These are phyloP conservation scores for Vitis rupestris DNA, from an alignment of 164 flowering plant species.

Conservation along the genomic window DNA sequence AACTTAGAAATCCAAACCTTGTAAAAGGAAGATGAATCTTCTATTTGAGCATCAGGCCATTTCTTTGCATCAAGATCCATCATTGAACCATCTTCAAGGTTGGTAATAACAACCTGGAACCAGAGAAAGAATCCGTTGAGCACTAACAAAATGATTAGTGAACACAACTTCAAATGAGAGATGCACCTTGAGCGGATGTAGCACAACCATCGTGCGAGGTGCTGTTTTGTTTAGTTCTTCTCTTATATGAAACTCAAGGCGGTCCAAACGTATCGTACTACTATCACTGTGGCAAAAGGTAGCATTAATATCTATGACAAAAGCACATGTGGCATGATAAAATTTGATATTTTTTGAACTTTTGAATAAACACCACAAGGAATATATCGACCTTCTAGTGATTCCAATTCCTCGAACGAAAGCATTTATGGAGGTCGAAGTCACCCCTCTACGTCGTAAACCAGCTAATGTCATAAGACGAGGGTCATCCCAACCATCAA, in stretches of 20 bases:
- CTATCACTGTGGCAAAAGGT: slow-evolving; percentile 60
- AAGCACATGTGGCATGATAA: not conserved
- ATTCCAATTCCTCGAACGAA: slow-evolving; percentile 95
- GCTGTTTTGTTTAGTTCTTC: slow-evolving; percentile 92
- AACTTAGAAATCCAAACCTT: slow-evolving; percentile 44
- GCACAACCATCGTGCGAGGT: slow-evolving; percentile 85
- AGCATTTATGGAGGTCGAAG: slow-evolving; percentile 79
- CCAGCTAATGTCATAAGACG: slow-evolving; percentile 98
- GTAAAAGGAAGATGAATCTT: slow-evolving; percentile 70
- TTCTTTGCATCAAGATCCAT: slow-evolving; percentile 80
- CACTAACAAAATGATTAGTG: not conserved
- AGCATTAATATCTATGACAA: not conserved
- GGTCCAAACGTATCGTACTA: slow-evolving; percentile 71
- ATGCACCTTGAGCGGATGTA: slow-evolving; percentile 85
- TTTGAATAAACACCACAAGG: not conserved
- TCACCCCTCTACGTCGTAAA: slow-evolving; percentile 86
- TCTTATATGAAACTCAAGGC: slow-evolving; percentile 86
- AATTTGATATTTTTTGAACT: not conserved
- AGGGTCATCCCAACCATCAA: slow-evolving; percentile 99
- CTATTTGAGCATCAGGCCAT: slow-evolving; percentile 89
- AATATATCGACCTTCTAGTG: slow-evolving; percentile 70
- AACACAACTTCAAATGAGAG: slow-evolving; percentile 7
- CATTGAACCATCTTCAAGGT: slow-evolving; percentile 54
- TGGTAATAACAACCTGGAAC: slow-evolving; percentile 84
- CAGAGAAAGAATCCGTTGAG: slow-evolving; percentile 13